Base-by-base conservation (phyloP, 2,329 filamentous ascomycete species). In the Trichoderma atroviride region DNA sequence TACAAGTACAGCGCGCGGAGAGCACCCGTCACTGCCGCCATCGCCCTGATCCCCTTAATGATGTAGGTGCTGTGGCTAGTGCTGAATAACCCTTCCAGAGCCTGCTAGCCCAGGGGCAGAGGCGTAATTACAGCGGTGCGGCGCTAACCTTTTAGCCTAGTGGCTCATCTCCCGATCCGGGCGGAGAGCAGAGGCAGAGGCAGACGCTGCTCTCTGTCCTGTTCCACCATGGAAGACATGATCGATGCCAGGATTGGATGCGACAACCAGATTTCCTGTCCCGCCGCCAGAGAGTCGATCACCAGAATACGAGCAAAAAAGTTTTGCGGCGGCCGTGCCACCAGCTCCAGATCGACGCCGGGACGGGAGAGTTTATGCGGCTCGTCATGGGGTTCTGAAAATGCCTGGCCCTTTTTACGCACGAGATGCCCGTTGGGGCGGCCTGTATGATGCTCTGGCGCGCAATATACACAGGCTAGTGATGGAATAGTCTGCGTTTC, bases 71-170 rank as follows among this genome's bases (percentile, higher is more conserved):
- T 55, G 24, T 55, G 27, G 22, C 16, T 55, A 55, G 52, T 55
- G 27, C 52, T 55, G 24, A 55, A 29, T 24, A 31, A 3, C 24
- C 27, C 52, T 13, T 5, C 29, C 13, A 24, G 27, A 31, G 31
- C 35, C 33, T 27, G 50, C 52, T 65, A 58, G 53, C 5, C 53
- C 63, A 66, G 55, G 63, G 63, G 63, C n/a, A 66, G 10, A 68
- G 56, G 31, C 27, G 43, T 33, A 68, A 68, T 68, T 55, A 43
- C 57, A 61, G 65, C 57, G 43, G n/a, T 24, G 40, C 22, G 65
- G 65, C 65, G 65, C 65, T 61, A 68, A 68, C 31, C 65, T 68
- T 43, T 61, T 59, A 47, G 56, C 64, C n/a, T 59, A 47, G 31
- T 40, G 43, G 47, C 31, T 35, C 57, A 61, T 68, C 65, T 68